Evolutionary conservation across 2,329 filamentous ascomycete species (phyloP), one percentile per base, ranked within the genome.

Genomic region (Fusarium sp.): DNA sequence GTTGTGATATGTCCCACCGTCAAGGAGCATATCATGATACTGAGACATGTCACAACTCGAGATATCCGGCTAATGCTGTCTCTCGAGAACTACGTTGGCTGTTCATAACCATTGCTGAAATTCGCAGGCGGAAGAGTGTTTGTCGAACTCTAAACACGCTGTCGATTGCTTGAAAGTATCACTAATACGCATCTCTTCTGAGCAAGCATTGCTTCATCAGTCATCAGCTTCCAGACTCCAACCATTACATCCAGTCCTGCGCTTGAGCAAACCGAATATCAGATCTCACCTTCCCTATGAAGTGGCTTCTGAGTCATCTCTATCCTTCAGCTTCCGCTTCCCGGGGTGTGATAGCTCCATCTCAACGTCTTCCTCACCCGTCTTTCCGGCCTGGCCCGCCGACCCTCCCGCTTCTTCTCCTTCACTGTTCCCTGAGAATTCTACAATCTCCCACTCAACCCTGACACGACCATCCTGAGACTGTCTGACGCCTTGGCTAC

Each of bases 391-490:
- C 18, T 82, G 78, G 2, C 73, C 80, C 48, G 81, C 22, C 52
- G 64, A 50, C 33, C 20, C 68, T 33, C 35, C 52, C 33, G 33
- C 52, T 29, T 75, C 72, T 31, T 63, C 56, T 7, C 45, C 81
- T 22, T 78, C 79, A 16, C 83, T 84, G 10, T 84, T 86, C 62
- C 86, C 87, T 56, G 86, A 88, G 87, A 90, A 95, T 83, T 98
- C 95, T 43, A 92, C 87, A 73, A 98, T 88, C 83, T 97, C 95
- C 94, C 94, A 97, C 79, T 97, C 92, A 13, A 97, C 88, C 52
- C 86, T 89, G 41, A 91, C 89, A 31, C 85, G 87, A 18, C 92
- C 92, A 80, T 94, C 91, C n/a, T 84, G 83, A 60, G 89, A 92
- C 60, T 81, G 79, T 56, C 83, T 82, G 37, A 87, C 83, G 29